These are phyloP conservation scores for Alternaria hordeiaustralica DNA, from an alignment of 2,329 filamentous ascomycete genomes.

Conservation along the genomic window DNA sequence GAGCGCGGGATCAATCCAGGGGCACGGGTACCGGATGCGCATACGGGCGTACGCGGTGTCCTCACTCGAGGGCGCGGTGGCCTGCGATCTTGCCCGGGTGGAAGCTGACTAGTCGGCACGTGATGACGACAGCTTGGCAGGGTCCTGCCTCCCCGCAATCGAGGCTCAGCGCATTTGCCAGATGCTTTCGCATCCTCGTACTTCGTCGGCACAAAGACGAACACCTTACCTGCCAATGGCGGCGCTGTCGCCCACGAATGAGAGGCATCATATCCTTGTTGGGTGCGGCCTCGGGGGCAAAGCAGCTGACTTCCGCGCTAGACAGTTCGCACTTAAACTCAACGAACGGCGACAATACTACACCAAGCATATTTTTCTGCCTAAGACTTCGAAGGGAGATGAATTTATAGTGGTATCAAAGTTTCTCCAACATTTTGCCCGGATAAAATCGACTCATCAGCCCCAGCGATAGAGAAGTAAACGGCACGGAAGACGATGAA, in stretches of 20 bases:
- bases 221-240: background rate
- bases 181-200: too few species aligned
- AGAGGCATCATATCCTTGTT: background rate
- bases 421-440: background rate
- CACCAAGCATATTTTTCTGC: rapidly evolving
- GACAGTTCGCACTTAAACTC: background rate
- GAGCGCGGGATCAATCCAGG: background rate
- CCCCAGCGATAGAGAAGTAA: background rate
- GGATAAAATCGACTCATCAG: background rate
- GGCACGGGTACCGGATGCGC: background rate
- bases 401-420: rapidly evolving
- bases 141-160: background rate
- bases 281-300: background rate
- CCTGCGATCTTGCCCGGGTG: background rate
- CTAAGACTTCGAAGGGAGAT: rapidly evolving
- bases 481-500: background rate
- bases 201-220: background rate
- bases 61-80: background rate
- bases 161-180: background rate
- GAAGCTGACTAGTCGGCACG: background rate
- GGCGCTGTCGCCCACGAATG: background rate
- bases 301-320: background rate
- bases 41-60: background rate
- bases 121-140: background rate
- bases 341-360: background rate